A percentile compares a stretch with the other conserved stretches of the same genome.
phyloP scores from a whole-genome alignment of 2,329 filamentous ascomycete genomes.

The Colletotrichum orbiculare region DNA sequence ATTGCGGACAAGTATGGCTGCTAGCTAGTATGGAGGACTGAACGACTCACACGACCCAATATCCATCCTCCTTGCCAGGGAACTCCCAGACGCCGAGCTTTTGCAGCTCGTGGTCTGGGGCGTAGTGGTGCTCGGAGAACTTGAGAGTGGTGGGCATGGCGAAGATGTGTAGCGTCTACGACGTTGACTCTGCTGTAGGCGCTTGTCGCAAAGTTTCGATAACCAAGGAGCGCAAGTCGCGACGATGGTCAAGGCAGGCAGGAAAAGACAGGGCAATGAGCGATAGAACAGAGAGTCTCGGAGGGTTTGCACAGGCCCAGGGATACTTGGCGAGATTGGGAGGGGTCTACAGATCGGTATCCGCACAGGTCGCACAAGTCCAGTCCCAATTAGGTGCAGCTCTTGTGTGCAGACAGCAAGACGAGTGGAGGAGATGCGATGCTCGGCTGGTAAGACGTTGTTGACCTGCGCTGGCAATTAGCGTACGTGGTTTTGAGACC shows the following conservation, averaged over 20 bases:
- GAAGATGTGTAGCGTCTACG: background rate
- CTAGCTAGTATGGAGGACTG: background rate
- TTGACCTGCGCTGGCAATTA: too few relatives aligned
- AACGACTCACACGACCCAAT: conserved; percentile 51
- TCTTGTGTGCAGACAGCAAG: too few relatives aligned
- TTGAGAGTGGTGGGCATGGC: conserved; percentile 39
- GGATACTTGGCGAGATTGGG: background rate
- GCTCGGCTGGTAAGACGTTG: too few relatives aligned
- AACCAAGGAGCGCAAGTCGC: conserved; percentile 1
- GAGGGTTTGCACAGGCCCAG: background rate
- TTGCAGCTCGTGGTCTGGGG: conserved; percentile 54
- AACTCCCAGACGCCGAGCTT: conserved; percentile 58
- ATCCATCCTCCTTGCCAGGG: conserved; percentile 38
- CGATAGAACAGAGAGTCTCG: background rate
- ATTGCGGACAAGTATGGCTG: background rate
- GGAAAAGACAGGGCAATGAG: background rate
- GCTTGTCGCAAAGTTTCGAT: conserved; percentile 6
- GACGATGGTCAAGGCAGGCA: background rate
- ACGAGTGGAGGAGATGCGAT: too few relatives aligned
- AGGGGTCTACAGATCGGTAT: too few relatives aligned
- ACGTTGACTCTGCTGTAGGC: background rate
- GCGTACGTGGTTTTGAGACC: too few relatives aligned
- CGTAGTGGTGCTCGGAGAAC: conserved; percentile 50
- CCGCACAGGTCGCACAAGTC: too few relatives aligned
- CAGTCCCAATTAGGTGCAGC: too few relatives aligned